A percentile compares a stretch with the other conserved stretches of the same genome.
phyloP scores from a whole-genome alignment of 225 moss, liverwort and hornwort genomes.

The Thuidium tamariscinum region DNA sequence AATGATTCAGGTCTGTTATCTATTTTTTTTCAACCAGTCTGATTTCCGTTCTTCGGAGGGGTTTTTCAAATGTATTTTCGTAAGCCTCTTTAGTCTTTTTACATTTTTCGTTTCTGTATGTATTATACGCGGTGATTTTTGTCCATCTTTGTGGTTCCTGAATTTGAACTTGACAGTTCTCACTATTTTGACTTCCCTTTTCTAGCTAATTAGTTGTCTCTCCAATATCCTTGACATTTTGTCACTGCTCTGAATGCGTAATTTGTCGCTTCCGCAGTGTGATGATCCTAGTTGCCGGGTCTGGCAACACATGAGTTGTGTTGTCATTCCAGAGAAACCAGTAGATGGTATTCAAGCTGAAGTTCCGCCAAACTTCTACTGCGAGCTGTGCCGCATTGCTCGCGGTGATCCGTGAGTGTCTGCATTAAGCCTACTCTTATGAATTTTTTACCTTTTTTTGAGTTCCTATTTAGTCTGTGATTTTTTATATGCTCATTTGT shows the following conservation, averaged over 20 bases:
- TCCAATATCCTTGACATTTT: background rate
- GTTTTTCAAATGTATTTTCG: background rate
- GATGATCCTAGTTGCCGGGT: conserved; percentile 85
- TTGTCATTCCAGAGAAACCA: conserved; percentile 82
- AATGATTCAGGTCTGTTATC: conserved; percentile 80
- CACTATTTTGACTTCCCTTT: background rate
- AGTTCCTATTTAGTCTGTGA: background rate
- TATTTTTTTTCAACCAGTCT: background rate
- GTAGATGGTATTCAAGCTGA: conserved; percentile 54
- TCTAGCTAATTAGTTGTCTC: background rate
- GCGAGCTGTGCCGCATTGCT: conserved; percentile 85
- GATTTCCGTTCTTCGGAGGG: background rate
- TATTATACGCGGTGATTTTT: background rate
- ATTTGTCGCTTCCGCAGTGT: conserved; percentile 43
- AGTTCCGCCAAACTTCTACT: conserved; percentile 75
- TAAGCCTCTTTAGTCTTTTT: background rate
- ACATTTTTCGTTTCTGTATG: background rate
- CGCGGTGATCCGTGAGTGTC: conserved; percentile 87
- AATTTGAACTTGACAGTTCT: background rate
- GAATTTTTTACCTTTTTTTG: background rate
- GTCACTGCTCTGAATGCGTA: background rate
- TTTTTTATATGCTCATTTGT: background rate
- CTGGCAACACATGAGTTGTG: conserved; percentile 97
- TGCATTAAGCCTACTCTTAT: background rate
- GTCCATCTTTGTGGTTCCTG: background rate